Percentiles rank a stretch among this genome's conserved stretches.
Evolutionary conservation across 371 early-diverging fungal genomes (phyloP).

Genomic region (Dichotomocladium elegans): DNA sequence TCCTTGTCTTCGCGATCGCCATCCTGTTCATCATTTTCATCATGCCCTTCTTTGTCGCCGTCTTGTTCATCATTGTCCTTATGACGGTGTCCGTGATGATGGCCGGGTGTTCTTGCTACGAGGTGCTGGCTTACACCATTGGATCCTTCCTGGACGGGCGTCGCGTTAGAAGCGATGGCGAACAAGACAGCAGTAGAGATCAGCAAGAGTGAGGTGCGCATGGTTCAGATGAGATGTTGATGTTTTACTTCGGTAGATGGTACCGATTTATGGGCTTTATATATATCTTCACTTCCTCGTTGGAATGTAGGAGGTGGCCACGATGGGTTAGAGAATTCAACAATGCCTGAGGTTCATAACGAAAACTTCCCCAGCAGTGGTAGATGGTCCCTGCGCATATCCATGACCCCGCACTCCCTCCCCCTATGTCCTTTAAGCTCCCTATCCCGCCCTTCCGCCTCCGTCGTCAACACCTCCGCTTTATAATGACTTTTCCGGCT

Average conservation of each 20-base stretch:
- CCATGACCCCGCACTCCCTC: not conserved
- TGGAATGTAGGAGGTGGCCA: too few relatives aligned
- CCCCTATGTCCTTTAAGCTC: not conserved
- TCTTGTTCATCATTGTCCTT: not conserved
- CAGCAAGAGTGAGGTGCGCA: not conserved
- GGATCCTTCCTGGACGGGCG: not conserved
- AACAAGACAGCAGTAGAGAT: not conserved
- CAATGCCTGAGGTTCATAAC: not conserved
- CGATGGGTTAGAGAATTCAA: not conserved
- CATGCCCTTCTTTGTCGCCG: not conserved
- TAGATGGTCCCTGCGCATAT: not conserved
- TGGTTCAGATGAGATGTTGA: not conserved
- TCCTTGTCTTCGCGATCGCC: not conserved
- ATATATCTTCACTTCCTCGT: not conserved
- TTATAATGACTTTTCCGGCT: conserved; percentile 29
- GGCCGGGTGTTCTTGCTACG: not conserved
- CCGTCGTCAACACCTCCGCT: too few relatives aligned
- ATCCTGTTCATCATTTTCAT: not conserved
- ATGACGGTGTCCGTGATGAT: not conserved
- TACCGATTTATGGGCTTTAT: not conserved
- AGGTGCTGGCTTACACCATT: not conserved
- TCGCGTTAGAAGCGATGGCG: not conserved
- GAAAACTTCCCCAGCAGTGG: not conserved
- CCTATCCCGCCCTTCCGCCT: too few relatives aligned
- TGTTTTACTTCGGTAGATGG: not conserved